These are phyloP conservation scores for Chenopodium suecicum DNA, from an alignment of 148 eudicot species.

Conservation along the genomic window DNA sequence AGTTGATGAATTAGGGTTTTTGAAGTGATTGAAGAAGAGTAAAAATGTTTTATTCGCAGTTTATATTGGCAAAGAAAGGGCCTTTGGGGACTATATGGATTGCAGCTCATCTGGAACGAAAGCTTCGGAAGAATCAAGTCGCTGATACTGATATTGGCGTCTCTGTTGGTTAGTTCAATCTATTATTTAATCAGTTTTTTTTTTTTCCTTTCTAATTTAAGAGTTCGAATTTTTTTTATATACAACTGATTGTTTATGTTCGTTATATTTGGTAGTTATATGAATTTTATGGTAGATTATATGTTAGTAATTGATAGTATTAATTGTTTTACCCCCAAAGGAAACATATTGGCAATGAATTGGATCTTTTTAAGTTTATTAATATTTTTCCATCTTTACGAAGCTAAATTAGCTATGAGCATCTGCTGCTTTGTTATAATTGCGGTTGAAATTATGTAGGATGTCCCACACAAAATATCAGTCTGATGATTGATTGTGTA, in stretches of 20 bases:
- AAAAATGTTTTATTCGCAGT: slow-evolving; percentile 91
- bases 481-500: not conserved
- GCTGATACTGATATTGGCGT: slow-evolving; percentile 93
- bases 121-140: slow-evolving; percentile 91
- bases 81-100: slow-evolving; percentile 95
- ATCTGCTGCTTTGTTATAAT: no score
- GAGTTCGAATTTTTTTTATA: no score
- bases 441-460: not conserved
- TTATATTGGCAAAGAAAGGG: slow-evolving; percentile 92
- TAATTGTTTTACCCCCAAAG: not conserved
- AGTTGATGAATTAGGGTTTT: slow-evolving; percentile 23
- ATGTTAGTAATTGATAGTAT: not conserved
- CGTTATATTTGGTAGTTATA: not conserved
- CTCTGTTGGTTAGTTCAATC: slow-evolving; percentile 69
- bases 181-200: not conserved
- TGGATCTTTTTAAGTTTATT: no score
- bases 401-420: no score
- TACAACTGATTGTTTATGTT: not conserved
- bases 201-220: not conserved
- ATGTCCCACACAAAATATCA: not conserved
- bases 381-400: no score
- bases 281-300: not conserved
- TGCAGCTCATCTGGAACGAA: slow-evolving; percentile 93
- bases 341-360: no score
- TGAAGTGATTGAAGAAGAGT: slow-evolving; percentile 16